phyloP scores from a whole-genome alignment of 768 basidiomycete species.

The Chlorophyllum brunneum region DNA sequence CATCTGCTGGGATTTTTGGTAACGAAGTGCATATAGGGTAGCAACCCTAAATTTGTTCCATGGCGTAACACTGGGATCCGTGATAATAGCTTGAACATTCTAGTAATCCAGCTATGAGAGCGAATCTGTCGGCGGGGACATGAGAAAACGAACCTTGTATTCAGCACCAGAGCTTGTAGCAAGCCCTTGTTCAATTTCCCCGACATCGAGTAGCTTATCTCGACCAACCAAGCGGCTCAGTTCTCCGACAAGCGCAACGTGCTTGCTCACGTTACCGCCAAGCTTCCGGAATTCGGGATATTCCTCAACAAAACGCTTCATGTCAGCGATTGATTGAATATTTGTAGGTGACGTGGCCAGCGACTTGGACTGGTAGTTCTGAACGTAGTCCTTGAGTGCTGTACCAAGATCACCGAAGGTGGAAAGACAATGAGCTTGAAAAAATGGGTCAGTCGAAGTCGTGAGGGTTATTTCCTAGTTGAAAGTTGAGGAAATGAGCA shows the following conservation, averaged over 20 bases:
- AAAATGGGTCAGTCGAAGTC: conserved; percentile 89
- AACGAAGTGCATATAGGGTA: conserved; percentile 89
- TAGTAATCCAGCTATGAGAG: conserved; percentile 30
- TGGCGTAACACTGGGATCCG: conserved; percentile 60
- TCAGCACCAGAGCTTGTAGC: conserved; percentile 91
- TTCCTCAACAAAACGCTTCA: conserved; percentile 97
- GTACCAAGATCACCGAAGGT: conserved; percentile 97
- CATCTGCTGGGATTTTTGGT: conserved; percentile 83
- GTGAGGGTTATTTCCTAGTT: conserved; percentile 90
- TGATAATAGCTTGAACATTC: conserved; percentile 80
- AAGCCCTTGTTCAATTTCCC: conserved; percentile 94
- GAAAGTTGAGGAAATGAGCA: conserved; percentile 6
- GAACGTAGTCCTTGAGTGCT: conserved; percentile 87
- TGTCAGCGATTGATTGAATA: conserved; percentile 93
- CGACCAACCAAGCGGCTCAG: conserved; percentile 85
- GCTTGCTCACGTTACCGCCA: conserved; percentile 98
- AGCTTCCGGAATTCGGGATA: conserved; percentile 97
- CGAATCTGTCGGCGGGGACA: neutral
- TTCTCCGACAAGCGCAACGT: conserved; percentile 95
- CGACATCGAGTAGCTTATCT: conserved; percentile 83
- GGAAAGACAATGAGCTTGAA: conserved; percentile 82
- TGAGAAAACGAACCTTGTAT: conserved; percentile 46
- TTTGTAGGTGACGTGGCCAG: conserved; percentile 68
- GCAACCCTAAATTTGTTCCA: conserved; percentile 88
- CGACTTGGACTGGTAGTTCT: conserved; percentile 86